These are phyloP conservation scores for Fusarium nygamai DNA, from an alignment of 2,329 filamentous ascomycete genomes.

Conservation along the genomic window DNA sequence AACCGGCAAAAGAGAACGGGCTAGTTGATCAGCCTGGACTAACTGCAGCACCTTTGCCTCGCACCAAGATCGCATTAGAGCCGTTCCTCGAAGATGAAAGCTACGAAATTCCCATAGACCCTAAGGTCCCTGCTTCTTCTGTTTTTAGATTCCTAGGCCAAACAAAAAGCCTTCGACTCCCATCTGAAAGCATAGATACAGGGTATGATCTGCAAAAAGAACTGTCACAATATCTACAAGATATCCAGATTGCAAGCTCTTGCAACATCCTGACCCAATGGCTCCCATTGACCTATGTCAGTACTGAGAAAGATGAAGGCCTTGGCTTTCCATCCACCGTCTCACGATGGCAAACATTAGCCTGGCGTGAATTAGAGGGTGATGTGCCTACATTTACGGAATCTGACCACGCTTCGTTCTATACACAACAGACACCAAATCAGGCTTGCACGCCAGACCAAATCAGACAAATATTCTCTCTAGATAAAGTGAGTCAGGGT, in stretches of 20 bases:
- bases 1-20: slow-evolving; percentile 12
- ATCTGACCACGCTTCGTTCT: neutral
- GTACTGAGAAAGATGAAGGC: slow-evolving; percentile 41
- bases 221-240: slow-evolving; percentile 29
- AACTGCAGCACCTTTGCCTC: slow-evolving; percentile 22
- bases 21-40: slow-evolving; percentile 40
- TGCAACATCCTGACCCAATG: slow-evolving; percentile 41
- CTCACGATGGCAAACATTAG: slow-evolving; percentile 36
- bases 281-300: slow-evolving; percentile 44
- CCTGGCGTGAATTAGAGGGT: slow-evolving; percentile 42
- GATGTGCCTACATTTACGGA: slow-evolving; percentile 25
- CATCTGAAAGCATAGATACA: slow-evolving; percentile 40
- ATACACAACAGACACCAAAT: neutral
- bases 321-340: slow-evolving; percentile 39
- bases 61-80: slow-evolving; percentile 14
- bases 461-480: slow-evolving; percentile 3
- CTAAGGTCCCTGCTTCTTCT: neutral
- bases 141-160: neutral
- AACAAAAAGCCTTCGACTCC: slow-evolving; percentile 25
- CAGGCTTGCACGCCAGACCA: neutral
- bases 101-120: neutral
- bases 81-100: neutral
- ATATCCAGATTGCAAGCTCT: slow-evolving; percentile 26
- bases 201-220: slow-evolving; percentile 37
- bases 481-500: slow-evolving; percentile 4